phyloP scores from a whole-genome alignment of 2,329 filamentous ascomycete genomes.

The Alternaria postmessia region DNA sequence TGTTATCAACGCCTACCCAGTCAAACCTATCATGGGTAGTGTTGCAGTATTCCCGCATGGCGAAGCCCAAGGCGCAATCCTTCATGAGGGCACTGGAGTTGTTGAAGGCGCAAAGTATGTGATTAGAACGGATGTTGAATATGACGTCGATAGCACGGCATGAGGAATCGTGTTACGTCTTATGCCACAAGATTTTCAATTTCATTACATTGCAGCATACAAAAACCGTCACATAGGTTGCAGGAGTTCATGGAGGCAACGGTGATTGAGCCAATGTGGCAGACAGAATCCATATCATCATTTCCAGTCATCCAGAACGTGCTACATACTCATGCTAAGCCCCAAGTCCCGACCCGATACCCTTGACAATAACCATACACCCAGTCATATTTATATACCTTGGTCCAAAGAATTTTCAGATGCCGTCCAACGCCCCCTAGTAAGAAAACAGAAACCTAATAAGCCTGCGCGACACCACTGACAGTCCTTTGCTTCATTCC shows the following conservation, averaged over 20 bases:
- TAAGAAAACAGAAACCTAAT: neutral
- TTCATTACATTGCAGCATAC: neutral
- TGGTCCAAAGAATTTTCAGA: neutral
- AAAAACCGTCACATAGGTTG: neutral
- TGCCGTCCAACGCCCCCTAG: neutral
- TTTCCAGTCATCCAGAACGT: constrained; percentile 1
- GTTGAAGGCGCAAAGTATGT: constrained; percentile 73
- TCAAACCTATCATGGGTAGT: constrained; percentile 73
- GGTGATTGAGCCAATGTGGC: neutral
- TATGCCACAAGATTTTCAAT: neutral
- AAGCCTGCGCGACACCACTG: constrained; percentile 44
- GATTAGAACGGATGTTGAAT: constrained; percentile 75
- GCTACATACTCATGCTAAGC: neutral
- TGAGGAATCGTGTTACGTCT: neutral
- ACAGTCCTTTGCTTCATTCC: constrained; percentile 52
- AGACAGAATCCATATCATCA: constrained; percentile 1
- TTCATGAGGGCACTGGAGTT: constrained; percentile 77
- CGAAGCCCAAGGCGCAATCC: constrained; percentile 68
- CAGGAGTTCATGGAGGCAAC: neutral
- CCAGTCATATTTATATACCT: neutral
- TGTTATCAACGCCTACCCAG: constrained; percentile 72
- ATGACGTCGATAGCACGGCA: constrained; percentile 60
- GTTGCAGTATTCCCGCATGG: constrained; percentile 76
- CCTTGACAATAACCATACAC: neutral
- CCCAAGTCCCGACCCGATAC: neutral